A percentile compares a stretch with the other conserved stretches of the same genome.
These are phyloP conservation scores for Cercospora sp. DNA, from an alignment of 2,329 filamentous ascomycete genomes.

Conservation along the genomic window DNA sequence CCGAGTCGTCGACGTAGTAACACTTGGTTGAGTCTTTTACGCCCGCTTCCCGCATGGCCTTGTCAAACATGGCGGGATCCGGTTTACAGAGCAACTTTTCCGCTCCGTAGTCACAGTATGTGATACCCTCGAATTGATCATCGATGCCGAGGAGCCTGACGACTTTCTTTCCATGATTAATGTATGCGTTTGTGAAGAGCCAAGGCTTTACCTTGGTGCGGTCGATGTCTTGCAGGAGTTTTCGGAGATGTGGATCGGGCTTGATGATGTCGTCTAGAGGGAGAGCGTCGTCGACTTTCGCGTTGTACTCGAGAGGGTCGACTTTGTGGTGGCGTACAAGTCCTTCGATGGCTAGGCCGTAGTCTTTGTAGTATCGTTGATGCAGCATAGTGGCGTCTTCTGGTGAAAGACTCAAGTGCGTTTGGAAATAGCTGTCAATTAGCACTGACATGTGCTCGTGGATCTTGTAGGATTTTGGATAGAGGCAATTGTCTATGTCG, in stretches of 20 bases:
- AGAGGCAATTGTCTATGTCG: constrained; percentile 98
- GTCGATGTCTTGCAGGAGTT: constrained; percentile 80
- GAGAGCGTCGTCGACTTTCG: constrained; percentile 89
- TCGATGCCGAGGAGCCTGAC: constrained; percentile 78
- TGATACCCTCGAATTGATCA: constrained; percentile 90
- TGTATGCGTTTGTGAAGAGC: constrained; percentile 95
- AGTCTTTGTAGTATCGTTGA: constrained; percentile 89
- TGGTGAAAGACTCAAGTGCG: constrained; percentile 69
- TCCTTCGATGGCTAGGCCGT: constrained; percentile 95
- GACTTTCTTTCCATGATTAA: constrained; percentile 82
- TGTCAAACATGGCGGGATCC: constrained; percentile 75
- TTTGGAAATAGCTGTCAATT: constrained; percentile 67
- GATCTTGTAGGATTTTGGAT: constrained; percentile 74
- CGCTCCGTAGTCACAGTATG: constrained; percentile 83
- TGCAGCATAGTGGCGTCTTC: constrained; percentile 85
- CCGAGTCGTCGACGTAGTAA: constrained; percentile 94
- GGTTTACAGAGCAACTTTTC: constrained; percentile 84
- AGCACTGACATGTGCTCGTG: constrained; percentile 84
- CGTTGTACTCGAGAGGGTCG: constrained; percentile 90
- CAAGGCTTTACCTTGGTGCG: constrained; percentile 79
- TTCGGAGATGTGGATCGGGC: constrained; percentile 71
- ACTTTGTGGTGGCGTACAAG: constrained; percentile 93
- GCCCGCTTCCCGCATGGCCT: constrained; percentile 83
- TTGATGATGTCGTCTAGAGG: constrained; percentile 82
- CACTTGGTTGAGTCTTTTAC: constrained; percentile 68